A percentile compares a stretch with the other conserved stretches of the same genome.
These are phyloP conservation scores for Lentinus brumalis DNA, from an alignment of 768 basidiomycete species.

Conservation along the genomic window DNA sequence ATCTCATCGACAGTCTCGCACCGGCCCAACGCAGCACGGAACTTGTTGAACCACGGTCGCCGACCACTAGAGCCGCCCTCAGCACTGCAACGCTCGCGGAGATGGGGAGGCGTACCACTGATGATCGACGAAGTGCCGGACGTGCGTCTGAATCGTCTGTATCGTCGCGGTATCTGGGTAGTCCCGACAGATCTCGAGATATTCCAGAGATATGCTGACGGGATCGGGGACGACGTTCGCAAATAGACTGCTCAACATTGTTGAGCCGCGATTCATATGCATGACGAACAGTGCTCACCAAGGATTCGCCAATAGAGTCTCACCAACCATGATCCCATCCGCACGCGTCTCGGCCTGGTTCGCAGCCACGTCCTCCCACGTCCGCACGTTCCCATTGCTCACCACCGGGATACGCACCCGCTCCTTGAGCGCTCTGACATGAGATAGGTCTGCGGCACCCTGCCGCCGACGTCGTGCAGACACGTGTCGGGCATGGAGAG, in stretches of 20 bases:
- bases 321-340: conserved; percentile 81
- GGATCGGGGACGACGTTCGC: conserved; percentile 57
- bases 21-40: conserved; percentile 23
- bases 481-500: conserved; percentile 74
- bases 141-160: conserved; percentile 58
- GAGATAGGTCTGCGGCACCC: conserved; percentile 66
- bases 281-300: conserved; percentile 45
- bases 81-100: background rate
- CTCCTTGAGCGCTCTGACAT: conserved; percentile 59
- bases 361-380: conserved; percentile 52
- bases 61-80: conserved; percentile 21
- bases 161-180: conserved; percentile 52
- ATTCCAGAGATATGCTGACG: conserved; percentile 67
- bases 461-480: conserved; percentile 70
- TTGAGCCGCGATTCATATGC: background rate
- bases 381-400: conserved; percentile 79
- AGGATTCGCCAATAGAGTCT: conserved; percentile 74
- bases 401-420: conserved; percentile 58
- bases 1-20: conserved; percentile 26
- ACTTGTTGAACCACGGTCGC: conserved; percentile 30
- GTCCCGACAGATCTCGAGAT: conserved; percentile 58
- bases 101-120: conserved; percentile 52
- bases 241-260: conserved; percentile 52
- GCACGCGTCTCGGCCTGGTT: conserved; percentile 62
- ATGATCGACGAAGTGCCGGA: conserved; percentile 67